Conservation (phyloP, 2,329 filamentous ascomycete species). For the Laburnicola sp. region DNA sequence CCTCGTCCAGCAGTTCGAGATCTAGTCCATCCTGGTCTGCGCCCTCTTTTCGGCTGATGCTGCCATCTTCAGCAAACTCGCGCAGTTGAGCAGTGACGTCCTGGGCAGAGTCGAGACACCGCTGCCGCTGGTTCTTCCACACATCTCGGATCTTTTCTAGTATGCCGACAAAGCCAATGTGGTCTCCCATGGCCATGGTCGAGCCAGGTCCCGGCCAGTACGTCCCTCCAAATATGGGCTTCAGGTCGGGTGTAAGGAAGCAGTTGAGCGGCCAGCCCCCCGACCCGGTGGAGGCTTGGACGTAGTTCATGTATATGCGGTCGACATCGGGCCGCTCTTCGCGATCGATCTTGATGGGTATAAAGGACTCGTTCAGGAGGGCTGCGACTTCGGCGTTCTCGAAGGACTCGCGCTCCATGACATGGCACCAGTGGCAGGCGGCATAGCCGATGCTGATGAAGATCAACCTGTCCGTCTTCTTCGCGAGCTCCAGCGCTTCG, state of each 20-base stretch:
- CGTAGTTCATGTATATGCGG: constrained; percentile 97
- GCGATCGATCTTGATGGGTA: constrained; percentile 89
- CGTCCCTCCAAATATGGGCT: constrained; percentile 93
- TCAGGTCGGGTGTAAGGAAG: constrained; percentile 88
- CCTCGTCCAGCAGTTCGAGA: constrained; percentile 88
- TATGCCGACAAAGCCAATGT: constrained; percentile 81
- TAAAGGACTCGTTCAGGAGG: constrained; percentile 82
- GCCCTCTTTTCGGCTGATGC: constrained; percentile 53
- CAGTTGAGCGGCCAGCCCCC: constrained; percentile 96
- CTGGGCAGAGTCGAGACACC: constrained; percentile 80
- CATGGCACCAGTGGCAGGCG: constrained; percentile 88
- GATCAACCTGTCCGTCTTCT: constrained; percentile 80
- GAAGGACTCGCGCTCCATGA: constrained; percentile 93
- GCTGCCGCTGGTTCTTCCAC: constrained; percentile 83
- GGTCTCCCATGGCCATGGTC: constrained; percentile 52
- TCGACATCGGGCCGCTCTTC: constrained; percentile 95
- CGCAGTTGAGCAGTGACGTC: constrained; percentile 79
- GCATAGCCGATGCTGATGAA: constrained; percentile 95
- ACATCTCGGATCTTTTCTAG: constrained; percentile 72
- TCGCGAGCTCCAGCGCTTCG: constrained; percentile 75
- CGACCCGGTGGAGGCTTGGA: constrained; percentile 85
- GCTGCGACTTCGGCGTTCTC: constrained; percentile 77
- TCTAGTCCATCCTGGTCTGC: constrained; percentile 72
- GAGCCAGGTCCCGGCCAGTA: constrained; percentile 87
- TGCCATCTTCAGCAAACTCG: constrained; percentile 88